Evolutionary conservation across 1,139 yeast species (phyloP), one percentile per base, ranked within the genome.

Genomic region (Pichia norvegensis): DNA sequence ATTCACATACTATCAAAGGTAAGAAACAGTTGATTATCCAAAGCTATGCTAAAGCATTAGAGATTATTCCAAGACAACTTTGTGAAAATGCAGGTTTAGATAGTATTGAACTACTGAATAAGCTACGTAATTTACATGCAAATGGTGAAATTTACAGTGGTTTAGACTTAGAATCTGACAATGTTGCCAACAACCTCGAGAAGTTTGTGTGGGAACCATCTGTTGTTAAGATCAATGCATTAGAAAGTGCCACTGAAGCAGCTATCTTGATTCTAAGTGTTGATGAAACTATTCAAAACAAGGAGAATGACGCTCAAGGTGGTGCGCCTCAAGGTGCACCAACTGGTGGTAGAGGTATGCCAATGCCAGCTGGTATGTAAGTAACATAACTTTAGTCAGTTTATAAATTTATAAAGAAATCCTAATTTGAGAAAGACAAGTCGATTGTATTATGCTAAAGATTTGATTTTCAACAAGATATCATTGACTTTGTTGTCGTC

Each of bases 1-100:
- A 81, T 60, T 82, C 97, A 20, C 81, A 82, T 61, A 77, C 88
- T 13, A 85, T 92, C 59, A 87, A 96, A 20, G 98, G 98, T 40
- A 92, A 92, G 67, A 97, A 90, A 66, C 99, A 92, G 69, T 71
- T 92, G 55, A 79, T 92, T 50, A 84, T 92, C 51, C 80, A 83
- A 48, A 96, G 96, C 13, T 92, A 81, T 68, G 98, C 98, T 29
- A 84, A 85, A 59, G 95, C 97, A 0, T 73, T 92, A 49, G 99
- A 94, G 67, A 82, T 92, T 33, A 90, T 92, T 58, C 99, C 99
- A 54, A 83, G 97, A 64, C 98, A 92, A 64, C 73, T 92, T 56
- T 90, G 97, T 71, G 98, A 92, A 63, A 92, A 92, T 65, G 98
- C 96, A 16, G 99, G 99, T 9, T 83, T 94, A 58, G 98, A 92